A percentile compares a stretch with the other conserved stretches of the same genome.
Conservation (phyloP, 1,284 basidiomycete genomes). For the Baeospora myosura region DNA sequence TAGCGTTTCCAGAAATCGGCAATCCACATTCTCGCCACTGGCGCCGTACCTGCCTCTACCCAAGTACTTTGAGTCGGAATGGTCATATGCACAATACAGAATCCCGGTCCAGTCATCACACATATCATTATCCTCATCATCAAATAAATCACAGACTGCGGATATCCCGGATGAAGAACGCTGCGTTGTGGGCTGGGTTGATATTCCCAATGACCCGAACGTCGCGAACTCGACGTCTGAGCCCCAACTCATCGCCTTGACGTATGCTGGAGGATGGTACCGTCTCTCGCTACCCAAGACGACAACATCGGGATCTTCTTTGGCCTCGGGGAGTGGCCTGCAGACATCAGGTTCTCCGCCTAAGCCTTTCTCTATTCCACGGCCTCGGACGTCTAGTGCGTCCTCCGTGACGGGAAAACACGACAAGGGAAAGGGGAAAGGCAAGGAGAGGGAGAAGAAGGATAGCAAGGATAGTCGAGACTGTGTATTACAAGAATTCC, state of each 20-base stretch:
- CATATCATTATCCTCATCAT: constrained; percentile 59
- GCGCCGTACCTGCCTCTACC: constrained; percentile 77
- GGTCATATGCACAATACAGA: constrained; percentile 90
- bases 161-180: constrained; percentile 76
- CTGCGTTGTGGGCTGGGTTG: constrained; percentile 81
- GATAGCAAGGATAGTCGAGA: constrained; percentile 55
- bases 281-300: constrained; percentile 65
- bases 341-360: constrained; percentile 34
- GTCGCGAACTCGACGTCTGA: constrained; percentile 27
- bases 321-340: constrained; percentile 17
- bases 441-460: constrained; percentile 47
- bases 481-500: constrained; percentile 66
- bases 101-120: constrained; percentile 81
- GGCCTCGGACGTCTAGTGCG: constrained; percentile 44
- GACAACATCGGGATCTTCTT: constrained; percentile 20
- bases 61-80: constrained; percentile 89
- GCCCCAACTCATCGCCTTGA: constrained; percentile 75
- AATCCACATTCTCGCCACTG: constrained; percentile 71
- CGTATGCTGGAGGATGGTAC: constrained; percentile 91
- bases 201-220: constrained; percentile 38
- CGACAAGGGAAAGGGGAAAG: constrained; percentile 56
- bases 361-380: constrained; percentile 28
- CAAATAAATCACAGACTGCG: constrained; percentile 46
- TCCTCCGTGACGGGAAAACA: constrained; percentile 40
- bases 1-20: constrained; percentile 54